These are phyloP conservation scores for Solanum appendiculatum DNA, from an alignment of 257 asterid genomes.

Conservation along the genomic window DNA sequence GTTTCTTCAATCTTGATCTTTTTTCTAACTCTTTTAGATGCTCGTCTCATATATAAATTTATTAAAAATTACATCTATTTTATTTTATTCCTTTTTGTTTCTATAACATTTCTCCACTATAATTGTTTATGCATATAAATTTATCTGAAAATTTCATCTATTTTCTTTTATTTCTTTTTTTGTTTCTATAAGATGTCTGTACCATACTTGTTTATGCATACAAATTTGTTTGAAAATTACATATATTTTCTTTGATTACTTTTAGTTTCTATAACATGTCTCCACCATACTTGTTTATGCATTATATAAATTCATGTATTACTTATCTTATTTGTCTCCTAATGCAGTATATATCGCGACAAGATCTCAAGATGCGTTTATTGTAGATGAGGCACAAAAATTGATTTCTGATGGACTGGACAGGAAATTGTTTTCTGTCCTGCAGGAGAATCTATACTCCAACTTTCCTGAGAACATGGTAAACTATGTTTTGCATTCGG, in stretches of 20 bases:
- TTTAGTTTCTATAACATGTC: neutral
- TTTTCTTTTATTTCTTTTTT: neutral
- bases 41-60: neutral
- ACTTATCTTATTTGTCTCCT: neutral
- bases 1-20: neutral
- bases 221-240: neutral
- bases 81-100: neutral
- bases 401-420: conserved; percentile 74
- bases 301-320: neutral
- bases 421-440: conserved; percentile 38
- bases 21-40: neutral
- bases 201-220: neutral
- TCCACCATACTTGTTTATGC: neutral
- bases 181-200: neutral
- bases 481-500: conserved; percentile 9
- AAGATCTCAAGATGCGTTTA: conserved; percentile 36
- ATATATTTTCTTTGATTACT: neutral
- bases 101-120: neutral
- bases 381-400: conserved; percentile 54
- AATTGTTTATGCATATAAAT: neutral
- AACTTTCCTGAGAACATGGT: conserved; percentile 82
- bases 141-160: neutral
- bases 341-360: conserved; percentile 49
- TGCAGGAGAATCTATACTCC: conserved; percentile 59
- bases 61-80: neutral